phyloP scores from a whole-genome alignment of 2,329 filamentous ascomycete genomes.

The Raffaelea arxii region DNA sequence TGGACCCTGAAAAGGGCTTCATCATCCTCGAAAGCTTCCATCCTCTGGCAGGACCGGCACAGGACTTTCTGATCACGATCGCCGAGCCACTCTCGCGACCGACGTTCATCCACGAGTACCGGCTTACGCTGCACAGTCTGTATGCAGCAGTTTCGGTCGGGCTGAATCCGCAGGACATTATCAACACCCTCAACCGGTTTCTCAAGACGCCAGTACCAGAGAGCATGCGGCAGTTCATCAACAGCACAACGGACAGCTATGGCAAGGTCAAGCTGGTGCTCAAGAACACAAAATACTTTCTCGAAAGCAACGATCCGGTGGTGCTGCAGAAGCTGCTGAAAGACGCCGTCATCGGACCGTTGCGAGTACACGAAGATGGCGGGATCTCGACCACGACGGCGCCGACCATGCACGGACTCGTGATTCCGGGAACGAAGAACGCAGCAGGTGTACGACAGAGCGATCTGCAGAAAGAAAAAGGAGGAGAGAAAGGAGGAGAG shows the following conservation, averaged over 20 bases:
- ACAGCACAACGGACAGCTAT: slow-evolving; percentile 75
- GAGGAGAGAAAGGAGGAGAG: background rate
- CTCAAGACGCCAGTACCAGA: slow-evolving; percentile 81
- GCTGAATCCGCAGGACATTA: slow-evolving; percentile 80
- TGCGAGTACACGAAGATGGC: slow-evolving; percentile 54
- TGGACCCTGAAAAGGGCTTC: slow-evolving; percentile 74
- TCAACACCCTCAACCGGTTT: slow-evolving; percentile 76
- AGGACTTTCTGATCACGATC: slow-evolving; percentile 93
- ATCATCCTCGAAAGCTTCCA: slow-evolving; percentile 95
- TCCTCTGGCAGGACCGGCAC: slow-evolving; percentile 73
- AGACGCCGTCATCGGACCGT: slow-evolving; percentile 71
- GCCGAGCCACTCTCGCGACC: slow-evolving; percentile 88
- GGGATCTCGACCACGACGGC: slow-evolving; percentile 74
- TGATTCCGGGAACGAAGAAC: slow-evolving; percentile 91
- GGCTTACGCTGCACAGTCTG: slow-evolving; percentile 81
- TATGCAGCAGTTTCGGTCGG: slow-evolving; percentile 95
- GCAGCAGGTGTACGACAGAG: slow-evolving; percentile 81
- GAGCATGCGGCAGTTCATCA: slow-evolving; percentile 70
- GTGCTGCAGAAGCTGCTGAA: slow-evolving; percentile 81
- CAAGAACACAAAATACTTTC: slow-evolving; percentile 88
- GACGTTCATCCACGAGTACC: slow-evolving; percentile 87
- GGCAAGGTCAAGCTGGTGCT: slow-evolving; percentile 93
- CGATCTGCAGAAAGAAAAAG: slow-evolving; percentile 11
- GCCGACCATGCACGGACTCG: slow-evolving; percentile 75
- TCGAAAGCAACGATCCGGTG: slow-evolving; percentile 81